Conservation (phyloP, 345 rosid species). For the Microthlaspi erraticum region DNA sequence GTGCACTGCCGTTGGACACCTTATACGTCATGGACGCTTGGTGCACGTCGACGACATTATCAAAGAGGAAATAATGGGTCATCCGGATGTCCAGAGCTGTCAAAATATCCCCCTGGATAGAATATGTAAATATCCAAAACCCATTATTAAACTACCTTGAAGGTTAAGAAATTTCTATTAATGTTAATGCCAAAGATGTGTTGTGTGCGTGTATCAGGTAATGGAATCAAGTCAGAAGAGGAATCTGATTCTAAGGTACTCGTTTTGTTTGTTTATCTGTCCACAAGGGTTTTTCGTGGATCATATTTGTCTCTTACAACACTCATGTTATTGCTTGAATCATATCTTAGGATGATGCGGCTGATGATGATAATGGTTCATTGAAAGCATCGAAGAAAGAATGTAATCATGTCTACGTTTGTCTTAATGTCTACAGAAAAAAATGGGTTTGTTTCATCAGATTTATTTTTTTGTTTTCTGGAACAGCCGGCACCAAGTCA, state of each 20-base stretch:
- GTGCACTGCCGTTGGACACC: neutral
- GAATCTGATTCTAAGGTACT: too few relatives aligned
- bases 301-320: too few relatives aligned
- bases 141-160: neutral
- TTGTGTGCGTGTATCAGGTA: too few relatives aligned
- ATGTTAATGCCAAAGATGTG: too few relatives aligned
- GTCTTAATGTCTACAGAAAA: neutral
- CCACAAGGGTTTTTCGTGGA: too few relatives aligned
- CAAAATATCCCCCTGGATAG: neutral
- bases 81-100: neutral
- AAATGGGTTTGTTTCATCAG: neutral
- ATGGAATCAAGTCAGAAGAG: too few relatives aligned
- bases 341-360: too few relatives aligned
- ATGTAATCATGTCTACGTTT: too few relatives aligned
- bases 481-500: neutral
- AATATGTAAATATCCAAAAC: neutral
- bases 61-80: neutral
- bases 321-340: too few relatives aligned
- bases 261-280: too few relatives aligned
- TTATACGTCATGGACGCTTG: neutral
- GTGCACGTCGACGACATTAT: neutral
- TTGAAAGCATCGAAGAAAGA: too few relatives aligned
- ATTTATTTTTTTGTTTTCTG: neutral
- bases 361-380: too few relatives aligned
- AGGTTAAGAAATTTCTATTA: neutral